Conservation (phyloP, 768 basidiomycete species). For the Dentipellis fragilis region DNA sequence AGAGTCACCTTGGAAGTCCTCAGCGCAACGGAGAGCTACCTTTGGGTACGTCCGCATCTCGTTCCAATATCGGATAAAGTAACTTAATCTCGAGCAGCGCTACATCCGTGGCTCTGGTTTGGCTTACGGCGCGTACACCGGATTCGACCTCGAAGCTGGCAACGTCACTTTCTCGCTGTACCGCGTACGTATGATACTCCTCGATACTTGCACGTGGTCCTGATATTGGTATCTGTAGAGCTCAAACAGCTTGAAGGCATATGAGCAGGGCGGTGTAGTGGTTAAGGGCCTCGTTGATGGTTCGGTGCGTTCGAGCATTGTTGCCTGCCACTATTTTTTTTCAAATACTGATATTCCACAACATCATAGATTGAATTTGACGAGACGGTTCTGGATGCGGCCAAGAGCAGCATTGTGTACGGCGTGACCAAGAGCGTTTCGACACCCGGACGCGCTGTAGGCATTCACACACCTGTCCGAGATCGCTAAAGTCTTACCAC, state of each 20-base stretch:
- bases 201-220: background rate
- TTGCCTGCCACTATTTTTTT: background rate
- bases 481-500: background rate
- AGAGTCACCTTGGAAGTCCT: constrained; percentile 79
- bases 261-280: constrained; percentile 68
- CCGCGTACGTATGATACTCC: constrained; percentile 37
- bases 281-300: constrained; percentile 75
- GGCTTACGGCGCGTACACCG: constrained; percentile 83
- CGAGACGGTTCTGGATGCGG: constrained; percentile 74
- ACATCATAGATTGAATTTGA: constrained; percentile 62
- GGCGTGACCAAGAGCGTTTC: constrained; percentile 72
- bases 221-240: constrained; percentile 36
- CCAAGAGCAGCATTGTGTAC: constrained; percentile 88
- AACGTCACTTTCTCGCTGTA: constrained; percentile 69
- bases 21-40: constrained; percentile 88
- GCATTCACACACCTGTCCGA: constrained; percentile 14
- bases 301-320: constrained; percentile 38
- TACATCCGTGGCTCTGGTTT: constrained; percentile 91
- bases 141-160: constrained; percentile 70
- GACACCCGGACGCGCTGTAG: constrained; percentile 79
- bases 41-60: constrained; percentile 55
- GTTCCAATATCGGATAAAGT: background rate
- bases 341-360: constrained; percentile 3
- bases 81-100: constrained; percentile 34
- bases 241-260: constrained; percentile 71